These are phyloP conservation scores for Colletotrichum sp. DNA, from an alignment of 2,329 filamentous ascomycete species.

Conservation along the genomic window DNA sequence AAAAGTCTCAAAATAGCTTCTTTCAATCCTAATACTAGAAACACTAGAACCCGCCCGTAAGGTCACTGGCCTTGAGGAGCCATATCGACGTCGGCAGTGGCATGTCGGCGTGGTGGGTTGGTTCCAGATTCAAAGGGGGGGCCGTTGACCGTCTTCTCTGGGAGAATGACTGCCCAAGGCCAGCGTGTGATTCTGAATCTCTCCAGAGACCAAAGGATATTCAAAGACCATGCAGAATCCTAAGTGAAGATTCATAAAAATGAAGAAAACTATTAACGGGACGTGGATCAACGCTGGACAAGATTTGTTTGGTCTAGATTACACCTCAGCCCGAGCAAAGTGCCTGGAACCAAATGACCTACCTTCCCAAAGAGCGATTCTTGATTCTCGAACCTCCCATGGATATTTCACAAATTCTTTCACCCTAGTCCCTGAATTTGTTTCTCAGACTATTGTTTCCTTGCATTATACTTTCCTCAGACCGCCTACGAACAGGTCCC, in stretches of 20 bases:
- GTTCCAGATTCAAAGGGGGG: background rate
- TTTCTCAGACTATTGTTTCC: background rate
- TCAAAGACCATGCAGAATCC: background rate
- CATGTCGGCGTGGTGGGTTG: accelerated
- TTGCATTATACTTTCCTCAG: no score
- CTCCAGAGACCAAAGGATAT: background rate
- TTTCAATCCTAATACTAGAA: background rate
- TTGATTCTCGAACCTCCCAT: background rate
- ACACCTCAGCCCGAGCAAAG: background rate
- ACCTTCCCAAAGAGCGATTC: background rate
- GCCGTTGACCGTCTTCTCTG: background rate
- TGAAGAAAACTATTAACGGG: background rate
- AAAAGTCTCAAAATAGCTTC: background rate
- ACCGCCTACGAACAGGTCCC: no score
- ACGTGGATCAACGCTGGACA: background rate
- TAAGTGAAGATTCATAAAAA: background rate
- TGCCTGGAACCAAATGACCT: background rate
- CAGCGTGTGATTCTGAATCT: background rate
- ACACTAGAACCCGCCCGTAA: background rate
- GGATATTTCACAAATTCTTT: background rate
- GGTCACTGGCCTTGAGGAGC: background rate
- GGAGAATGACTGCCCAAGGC: background rate
- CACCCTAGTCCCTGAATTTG: background rate
- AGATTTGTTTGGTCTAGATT: background rate
- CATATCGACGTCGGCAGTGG: background rate